phyloP scores from a whole-genome alignment of 345 rosid species.

The Arabidopsis suecica region DNA sequence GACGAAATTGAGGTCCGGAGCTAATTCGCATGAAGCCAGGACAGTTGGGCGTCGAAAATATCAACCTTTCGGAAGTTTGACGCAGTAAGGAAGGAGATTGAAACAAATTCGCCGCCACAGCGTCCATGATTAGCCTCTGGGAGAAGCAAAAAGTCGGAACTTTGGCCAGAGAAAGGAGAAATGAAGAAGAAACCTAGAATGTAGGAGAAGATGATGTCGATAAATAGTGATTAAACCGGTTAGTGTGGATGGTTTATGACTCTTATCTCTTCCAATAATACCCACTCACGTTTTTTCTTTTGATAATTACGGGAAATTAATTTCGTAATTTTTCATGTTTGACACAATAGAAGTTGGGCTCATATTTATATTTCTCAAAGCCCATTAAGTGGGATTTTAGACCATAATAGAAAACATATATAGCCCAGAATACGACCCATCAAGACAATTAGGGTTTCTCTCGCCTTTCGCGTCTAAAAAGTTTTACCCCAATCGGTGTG shows the following conservation, averaged over 20 bases:
- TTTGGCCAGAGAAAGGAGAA: constrained; percentile 24
- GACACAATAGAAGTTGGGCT: not conserved
- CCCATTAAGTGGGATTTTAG: constrained; percentile 18
- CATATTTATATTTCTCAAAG: not conserved
- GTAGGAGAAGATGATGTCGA: not conserved
- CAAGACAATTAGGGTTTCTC: constrained; percentile 31
- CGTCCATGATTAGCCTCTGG: constrained; percentile 52
- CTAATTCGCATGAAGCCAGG: constrained; percentile 46
- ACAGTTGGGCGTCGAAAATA: constrained; percentile 38
- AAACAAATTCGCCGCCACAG: constrained; percentile 47
- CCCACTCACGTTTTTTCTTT: not conserved
- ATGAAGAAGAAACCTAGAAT: constrained; percentile 24
- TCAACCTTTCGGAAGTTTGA: constrained; percentile 47
- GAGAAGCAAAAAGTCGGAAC: constrained; percentile 28
- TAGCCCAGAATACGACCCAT: constrained; percentile 18
- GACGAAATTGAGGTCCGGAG: constrained; percentile 31
- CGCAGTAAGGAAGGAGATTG: constrained; percentile 44
- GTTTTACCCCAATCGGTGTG: not conserved
- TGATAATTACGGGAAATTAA: not conserved
- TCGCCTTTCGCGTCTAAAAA: not conserved
- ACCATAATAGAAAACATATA: not conserved
- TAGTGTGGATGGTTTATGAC: constrained; percentile 3
- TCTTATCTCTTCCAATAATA: constrained; percentile 16
- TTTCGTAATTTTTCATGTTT: no score
- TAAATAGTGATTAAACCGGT: not conserved